A percentile compares a stretch with the other conserved stretches of the same genome.
Conservation (phyloP, 352 stramenopile species). For the Phytophthora macrochlamydospora region DNA sequence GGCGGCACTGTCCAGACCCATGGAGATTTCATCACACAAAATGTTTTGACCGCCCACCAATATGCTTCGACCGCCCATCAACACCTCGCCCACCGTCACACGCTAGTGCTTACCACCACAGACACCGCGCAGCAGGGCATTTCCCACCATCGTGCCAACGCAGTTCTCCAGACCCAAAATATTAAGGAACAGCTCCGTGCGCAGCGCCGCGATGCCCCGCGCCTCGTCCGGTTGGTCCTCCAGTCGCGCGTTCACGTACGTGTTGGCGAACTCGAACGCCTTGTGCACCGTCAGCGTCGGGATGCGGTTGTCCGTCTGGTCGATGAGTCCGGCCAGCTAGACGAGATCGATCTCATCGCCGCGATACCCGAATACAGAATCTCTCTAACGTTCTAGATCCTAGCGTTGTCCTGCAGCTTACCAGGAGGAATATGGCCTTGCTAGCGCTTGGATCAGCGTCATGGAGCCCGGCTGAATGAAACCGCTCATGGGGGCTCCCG, state of each 20-base stretch:
- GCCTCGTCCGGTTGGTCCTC: constrained; percentile 69
- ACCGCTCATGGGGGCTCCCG: constrained; percentile 56
- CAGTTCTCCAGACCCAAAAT: constrained; percentile 89
- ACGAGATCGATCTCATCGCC: constrained; percentile 47
- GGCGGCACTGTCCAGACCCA: constrained; percentile 91
- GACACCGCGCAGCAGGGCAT: constrained; percentile 83
- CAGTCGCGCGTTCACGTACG: constrained; percentile 66
- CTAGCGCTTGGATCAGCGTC: constrained; percentile 58
- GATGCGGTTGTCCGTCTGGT: constrained; percentile 84
- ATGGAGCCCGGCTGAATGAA: constrained; percentile 59
- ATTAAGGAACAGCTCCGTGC: constrained; percentile 65
- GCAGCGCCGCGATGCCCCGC: constrained; percentile 55
- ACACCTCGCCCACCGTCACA: constrained; percentile 93
- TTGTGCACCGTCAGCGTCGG: constrained; percentile 92
- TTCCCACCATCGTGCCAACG: constrained; percentile 91
- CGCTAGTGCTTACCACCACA: constrained; percentile 87
- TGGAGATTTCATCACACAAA: constrained; percentile 93
- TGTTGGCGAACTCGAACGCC: constrained; percentile 94
- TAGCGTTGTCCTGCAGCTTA: constrained; percentile 44
- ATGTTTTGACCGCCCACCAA: constrained; percentile 17
- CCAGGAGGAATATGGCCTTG: constrained; percentile 67
- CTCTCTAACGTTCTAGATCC: constrained; percentile 25
- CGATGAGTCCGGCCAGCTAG: constrained; percentile 60
- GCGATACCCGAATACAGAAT: constrained; percentile 42
- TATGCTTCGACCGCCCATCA: constrained; percentile 72